phyloP scores from a whole-genome alignment of 345 rosid genomes.

The Populus alba region DNA sequence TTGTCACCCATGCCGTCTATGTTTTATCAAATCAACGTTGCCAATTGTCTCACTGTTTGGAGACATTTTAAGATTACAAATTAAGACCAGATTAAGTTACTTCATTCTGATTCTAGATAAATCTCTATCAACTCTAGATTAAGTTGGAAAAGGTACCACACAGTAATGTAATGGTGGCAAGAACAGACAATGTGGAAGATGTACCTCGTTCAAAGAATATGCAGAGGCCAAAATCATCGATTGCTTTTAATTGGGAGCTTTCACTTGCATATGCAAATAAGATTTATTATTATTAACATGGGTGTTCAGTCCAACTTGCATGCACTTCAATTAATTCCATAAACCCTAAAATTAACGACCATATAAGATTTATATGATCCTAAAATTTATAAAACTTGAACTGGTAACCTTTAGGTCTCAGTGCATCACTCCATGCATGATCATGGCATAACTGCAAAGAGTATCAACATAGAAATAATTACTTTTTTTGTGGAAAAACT shows the following conservation, averaged over 20 bases:
- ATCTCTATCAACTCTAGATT: not conserved
- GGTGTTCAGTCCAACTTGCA: accelerated
- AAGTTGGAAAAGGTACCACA: not conserved
- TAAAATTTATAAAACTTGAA: too few species aligned
- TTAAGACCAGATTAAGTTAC: not conserved
- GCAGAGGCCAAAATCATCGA: slow-evolving; percentile 84
- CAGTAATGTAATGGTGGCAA: not conserved
- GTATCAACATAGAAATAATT: not conserved
- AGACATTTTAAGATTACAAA: slow-evolving; percentile 21
- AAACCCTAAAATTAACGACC: accelerated
- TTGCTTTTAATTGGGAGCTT: slow-evolving; percentile 64
- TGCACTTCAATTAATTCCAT: accelerated
- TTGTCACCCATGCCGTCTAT: slow-evolving; percentile 19
- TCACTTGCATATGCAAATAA: slow-evolving; percentile 58
- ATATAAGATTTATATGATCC: accelerated
- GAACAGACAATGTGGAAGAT: not conserved
- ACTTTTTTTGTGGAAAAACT: not conserved
- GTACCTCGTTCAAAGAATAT: slow-evolving; percentile 74
- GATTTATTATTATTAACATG: slow-evolving; percentile 5
- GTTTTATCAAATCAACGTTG: slow-evolving; percentile 16
- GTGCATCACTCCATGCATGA: slow-evolving; percentile 85
- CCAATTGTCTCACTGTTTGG: slow-evolving; percentile 13
- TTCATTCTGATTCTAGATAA: not conserved
- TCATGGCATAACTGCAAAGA: slow-evolving; percentile 70
- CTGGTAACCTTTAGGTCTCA: slow-evolving; percentile 41